Evolutionary conservation across 108 stramenopile species (phyloP).

Genomic region (Cyclotella distinguenda): DNA sequence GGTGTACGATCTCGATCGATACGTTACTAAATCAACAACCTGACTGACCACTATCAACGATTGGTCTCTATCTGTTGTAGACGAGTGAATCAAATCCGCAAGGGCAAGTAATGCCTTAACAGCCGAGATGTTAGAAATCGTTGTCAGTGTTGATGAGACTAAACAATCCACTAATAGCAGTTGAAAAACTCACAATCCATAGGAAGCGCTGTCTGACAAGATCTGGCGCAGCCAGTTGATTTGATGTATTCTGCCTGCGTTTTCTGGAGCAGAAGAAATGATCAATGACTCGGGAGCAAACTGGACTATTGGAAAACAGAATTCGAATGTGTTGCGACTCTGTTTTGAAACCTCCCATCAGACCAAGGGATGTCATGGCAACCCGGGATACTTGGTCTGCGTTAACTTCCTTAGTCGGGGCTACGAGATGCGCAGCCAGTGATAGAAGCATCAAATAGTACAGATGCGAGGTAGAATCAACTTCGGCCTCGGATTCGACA

Average conservation of each 20-base stretch:
- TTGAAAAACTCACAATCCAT: constrained; percentile 12
- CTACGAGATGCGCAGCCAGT: constrained; percentile 33
- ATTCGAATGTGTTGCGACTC: constrained; percentile 1
- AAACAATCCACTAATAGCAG: neutral
- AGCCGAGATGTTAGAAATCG: neutral
- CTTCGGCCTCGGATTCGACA: too few species aligned
- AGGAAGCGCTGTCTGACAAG: constrained; percentile 31
- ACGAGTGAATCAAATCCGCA: constrained; percentile 17
- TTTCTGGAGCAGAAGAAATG: constrained; percentile 6
- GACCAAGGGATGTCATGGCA: neutral
- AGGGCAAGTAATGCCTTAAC: constrained; percentile 23
- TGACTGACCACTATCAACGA: neutral
- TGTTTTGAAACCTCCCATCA: neutral
- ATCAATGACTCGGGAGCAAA: constrained; percentile 5
- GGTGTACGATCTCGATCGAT: constrained; percentile 34
- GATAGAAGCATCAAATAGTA: constrained; percentile 25
- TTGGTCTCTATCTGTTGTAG: neutral
- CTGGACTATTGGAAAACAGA: constrained; percentile 20
- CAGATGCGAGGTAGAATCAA: constrained; percentile 8
- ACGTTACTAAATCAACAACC: constrained; percentile 16
- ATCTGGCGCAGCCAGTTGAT: neutral
- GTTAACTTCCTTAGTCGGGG: neutral
- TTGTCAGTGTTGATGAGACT: neutral
- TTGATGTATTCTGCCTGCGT: neutral
- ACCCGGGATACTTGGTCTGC: constrained; percentile 19